These are phyloP conservation scores for Akanthomyces dipterigenus DNA, from an alignment of 2,329 filamentous ascomycete species.

Conservation along the genomic window DNA sequence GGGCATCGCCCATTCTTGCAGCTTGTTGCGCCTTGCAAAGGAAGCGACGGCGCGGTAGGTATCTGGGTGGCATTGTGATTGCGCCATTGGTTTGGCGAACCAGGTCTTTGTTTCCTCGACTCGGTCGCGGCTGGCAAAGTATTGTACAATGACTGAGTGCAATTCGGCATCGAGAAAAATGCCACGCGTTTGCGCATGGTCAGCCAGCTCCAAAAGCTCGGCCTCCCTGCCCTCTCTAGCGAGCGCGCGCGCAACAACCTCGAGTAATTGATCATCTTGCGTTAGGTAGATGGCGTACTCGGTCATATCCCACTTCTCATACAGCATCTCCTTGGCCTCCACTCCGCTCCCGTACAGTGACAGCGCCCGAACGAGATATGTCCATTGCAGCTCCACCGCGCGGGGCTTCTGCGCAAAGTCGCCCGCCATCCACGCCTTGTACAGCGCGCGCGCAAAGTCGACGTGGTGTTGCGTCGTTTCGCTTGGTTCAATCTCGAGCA, in stretches of 20 bases:
- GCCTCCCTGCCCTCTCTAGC: constrained; percentile 51
- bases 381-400: constrained; percentile 22
- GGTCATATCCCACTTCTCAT: constrained; percentile 23
- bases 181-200: constrained; percentile 42
- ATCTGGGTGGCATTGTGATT: constrained; percentile 16
- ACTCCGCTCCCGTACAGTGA: constrained; percentile 47
- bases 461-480: constrained; percentile 40
- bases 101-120: constrained; percentile 59
- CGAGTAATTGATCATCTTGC: constrained; percentile 19
- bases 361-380: constrained; percentile 33
- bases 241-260: constrained; percentile 46
- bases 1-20: constrained; percentile 54
- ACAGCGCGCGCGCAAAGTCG: constrained; percentile 39
- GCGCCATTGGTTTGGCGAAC: constrained; percentile 51
- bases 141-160: constrained; percentile 51
- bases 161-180: constrained; percentile 38
- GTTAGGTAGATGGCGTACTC: constrained; percentile 17
- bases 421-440: constrained; percentile 23
- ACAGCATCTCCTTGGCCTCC: constrained; percentile 43
- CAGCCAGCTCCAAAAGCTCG: constrained; percentile 50
- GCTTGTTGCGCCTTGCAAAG: constrained; percentile 53
- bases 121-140: constrained; percentile 53
- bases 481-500: constrained; percentile 33
- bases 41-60: constrained; percentile 26
- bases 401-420: constrained; percentile 17